phyloP scores from a whole-genome alignment of 2,329 filamentous ascomycete species.

The Ophiostoma novo-ulmi region DNA sequence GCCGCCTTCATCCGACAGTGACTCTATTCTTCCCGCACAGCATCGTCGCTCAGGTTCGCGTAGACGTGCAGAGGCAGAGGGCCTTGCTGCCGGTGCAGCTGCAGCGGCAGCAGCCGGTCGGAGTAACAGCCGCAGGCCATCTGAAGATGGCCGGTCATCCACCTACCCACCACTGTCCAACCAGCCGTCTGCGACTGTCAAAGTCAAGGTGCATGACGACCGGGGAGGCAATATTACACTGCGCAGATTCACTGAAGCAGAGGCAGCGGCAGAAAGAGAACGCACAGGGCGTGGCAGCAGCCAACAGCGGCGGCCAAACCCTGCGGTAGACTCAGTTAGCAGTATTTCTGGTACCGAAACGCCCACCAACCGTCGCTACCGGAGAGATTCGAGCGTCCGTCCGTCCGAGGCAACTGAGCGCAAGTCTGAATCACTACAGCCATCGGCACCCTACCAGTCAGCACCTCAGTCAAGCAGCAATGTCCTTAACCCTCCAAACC shows the following conservation, averaged over 20 bases:
- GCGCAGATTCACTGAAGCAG: conserved; percentile 56
- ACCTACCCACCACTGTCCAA: conserved; percentile 33
- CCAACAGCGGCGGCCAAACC: conserved; percentile 32
- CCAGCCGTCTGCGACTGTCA: conserved; percentile 48
- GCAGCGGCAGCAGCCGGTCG: conserved; percentile 27
- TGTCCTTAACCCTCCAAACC: conserved; percentile 49
- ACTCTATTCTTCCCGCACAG: conserved; percentile 41
- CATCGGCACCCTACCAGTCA: conserved; percentile 8
- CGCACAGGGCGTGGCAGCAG: conserved; percentile 35
- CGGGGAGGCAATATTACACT: conserved; percentile 57
- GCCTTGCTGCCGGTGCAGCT: conserved; percentile 40
- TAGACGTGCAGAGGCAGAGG: conserved; percentile 43
- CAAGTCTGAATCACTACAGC: conserved; percentile 5
- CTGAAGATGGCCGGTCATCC: conserved; percentile 17
- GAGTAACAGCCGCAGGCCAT: conserved; percentile 19
- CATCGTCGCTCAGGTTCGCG: conserved; percentile 42
- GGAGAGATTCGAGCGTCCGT: conserved; percentile 48
- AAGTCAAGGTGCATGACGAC: conserved; percentile 57
- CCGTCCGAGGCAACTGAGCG: conserved; percentile 36
- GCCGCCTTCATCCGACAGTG: conserved; percentile 48
- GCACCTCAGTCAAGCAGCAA: conserved; percentile 31
- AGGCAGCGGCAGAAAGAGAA: conserved; percentile 42
- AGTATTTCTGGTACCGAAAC: conserved; percentile 55
- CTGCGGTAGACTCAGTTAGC: conserved; percentile 44
- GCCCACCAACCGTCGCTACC: conserved; percentile 48